Evolutionary conservation across 2,329 filamentous ascomycete genomes (phyloP).

Genomic region (Aspergillus quadricinctus): DNA sequence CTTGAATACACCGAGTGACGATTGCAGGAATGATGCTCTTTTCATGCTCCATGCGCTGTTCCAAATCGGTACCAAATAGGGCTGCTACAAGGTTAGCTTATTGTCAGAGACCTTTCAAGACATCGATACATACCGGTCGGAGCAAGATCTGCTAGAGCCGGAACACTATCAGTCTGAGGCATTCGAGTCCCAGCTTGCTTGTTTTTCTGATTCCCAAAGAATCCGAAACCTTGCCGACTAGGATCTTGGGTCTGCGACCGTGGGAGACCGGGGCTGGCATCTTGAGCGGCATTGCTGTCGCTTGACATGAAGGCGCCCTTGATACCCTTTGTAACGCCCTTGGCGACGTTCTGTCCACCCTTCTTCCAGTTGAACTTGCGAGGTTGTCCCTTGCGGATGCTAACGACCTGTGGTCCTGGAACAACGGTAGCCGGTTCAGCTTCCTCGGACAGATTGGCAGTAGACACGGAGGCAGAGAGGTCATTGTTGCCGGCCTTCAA

Average conservation of each 20-base stretch:
- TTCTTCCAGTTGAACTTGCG: constrained; percentile 99
- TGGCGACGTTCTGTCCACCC: constrained; percentile 86
- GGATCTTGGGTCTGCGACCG: constrained; percentile 42
- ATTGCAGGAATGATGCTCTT: constrained; percentile 84
- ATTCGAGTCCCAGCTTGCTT: constrained; percentile 38
- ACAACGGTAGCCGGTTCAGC: constrained; percentile 55
- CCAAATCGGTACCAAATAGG: constrained; percentile 86
- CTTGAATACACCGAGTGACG: constrained; percentile 89
- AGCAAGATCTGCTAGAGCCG: constrained; percentile 35
- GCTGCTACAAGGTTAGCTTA: constrained; percentile 30
- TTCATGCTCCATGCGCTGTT: constrained; percentile 81
- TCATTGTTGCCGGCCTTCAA: constrained; percentile 44
- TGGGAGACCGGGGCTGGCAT: constrained; percentile 27
- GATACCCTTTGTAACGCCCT: constrained; percentile 89
- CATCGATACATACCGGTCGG: constrained; percentile 34
- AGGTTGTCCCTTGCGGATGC: constrained; percentile 86
- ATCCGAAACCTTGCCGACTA: constrained; percentile 61
- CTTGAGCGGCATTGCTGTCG: constrained; percentile 47
- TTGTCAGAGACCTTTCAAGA: neutral
- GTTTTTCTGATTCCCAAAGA: constrained; percentile 57
- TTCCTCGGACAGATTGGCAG: constrained; percentile 58
- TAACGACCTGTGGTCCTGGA: constrained; percentile 84
- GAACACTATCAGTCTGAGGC: constrained; percentile 42
- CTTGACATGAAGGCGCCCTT: constrained; percentile 82
- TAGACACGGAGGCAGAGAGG: constrained; percentile 56